These are phyloP conservation scores for Coemansia sp. DNA, from an alignment of 192 early-diverging fungal species.

Conservation along the genomic window DNA sequence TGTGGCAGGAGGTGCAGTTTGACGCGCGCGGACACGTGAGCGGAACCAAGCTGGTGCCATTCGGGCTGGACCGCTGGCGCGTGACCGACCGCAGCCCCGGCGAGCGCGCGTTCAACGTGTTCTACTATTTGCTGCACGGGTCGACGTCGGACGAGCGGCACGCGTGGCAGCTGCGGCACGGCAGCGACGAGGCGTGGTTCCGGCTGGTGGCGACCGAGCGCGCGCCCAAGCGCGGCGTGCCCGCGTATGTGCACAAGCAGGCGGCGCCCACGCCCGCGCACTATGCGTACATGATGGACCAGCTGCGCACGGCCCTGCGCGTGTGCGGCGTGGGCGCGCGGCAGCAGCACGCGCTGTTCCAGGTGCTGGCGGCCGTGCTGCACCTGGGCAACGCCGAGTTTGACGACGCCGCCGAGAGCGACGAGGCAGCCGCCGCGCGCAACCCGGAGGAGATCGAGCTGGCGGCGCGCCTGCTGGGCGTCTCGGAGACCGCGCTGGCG, in stretches of 20 bases:
- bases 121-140: slow-evolving; percentile 81
- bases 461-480: slow-evolving; percentile 69
- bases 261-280: slow-evolving; percentile 43
- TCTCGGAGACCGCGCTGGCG: slow-evolving; percentile 66
- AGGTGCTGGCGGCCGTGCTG: slow-evolving; percentile 81
- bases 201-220: slow-evolving; percentile 46
- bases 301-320: slow-evolving; percentile 60
- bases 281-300: slow-evolving; percentile 52
- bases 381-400: slow-evolving; percentile 91
- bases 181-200: slow-evolving; percentile 50
- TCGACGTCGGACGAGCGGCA: slow-evolving; percentile 69
- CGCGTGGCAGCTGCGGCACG: slow-evolving; percentile 56
- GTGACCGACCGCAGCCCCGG: slow-evolving; percentile 52
- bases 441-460: slow-evolving; percentile 70
- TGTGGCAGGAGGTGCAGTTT: slow-evolving; percentile 90
- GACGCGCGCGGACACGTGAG: slow-evolving; percentile 75
- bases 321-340: slow-evolving; percentile 62
- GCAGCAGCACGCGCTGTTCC: slow-evolving; percentile 73
- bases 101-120: slow-evolving; percentile 67
- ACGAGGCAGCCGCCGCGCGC: slow-evolving; percentile 71
- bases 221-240: slow-evolving; percentile 1
- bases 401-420: slow-evolving; percentile 54
- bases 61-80: slow-evolving; percentile 59
- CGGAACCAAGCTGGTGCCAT: slow-evolving; percentile 75
- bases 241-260: slow-evolving; percentile 19